A percentile compares a stretch with the other conserved stretches of the same genome.
These are phyloP conservation scores for Pythium phragmiticola DNA, from an alignment of 352 stramenopile genomes.

Conservation along the genomic window DNA sequence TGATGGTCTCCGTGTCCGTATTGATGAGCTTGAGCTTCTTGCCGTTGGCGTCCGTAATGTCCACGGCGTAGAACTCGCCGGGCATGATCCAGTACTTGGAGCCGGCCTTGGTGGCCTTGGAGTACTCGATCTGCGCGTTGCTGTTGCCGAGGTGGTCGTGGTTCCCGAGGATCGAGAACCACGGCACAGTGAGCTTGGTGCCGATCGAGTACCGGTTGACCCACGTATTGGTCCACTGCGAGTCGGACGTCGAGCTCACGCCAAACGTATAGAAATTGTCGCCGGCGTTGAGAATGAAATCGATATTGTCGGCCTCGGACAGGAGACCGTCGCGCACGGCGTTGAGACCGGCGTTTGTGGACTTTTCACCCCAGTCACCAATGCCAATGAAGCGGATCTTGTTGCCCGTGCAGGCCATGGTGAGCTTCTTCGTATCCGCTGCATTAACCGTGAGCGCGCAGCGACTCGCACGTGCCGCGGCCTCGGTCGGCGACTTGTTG, in stretches of 20 bases:
- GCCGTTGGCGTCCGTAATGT: constrained; percentile 22
- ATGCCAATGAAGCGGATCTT: constrained; percentile 30
- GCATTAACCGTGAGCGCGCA: constrained; percentile 29
- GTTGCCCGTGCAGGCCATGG: constrained; percentile 22
- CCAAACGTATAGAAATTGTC: constrained; percentile 31
- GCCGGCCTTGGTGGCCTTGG: constrained; percentile 22
- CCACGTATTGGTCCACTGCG: constrained; percentile 28
- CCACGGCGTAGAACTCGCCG: constrained; percentile 23
- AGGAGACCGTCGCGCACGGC: constrained; percentile 26
- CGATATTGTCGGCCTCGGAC: constrained; percentile 17
- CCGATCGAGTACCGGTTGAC: constrained; percentile 25
- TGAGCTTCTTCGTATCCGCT: constrained; percentile 24
- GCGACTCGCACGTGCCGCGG: constrained; percentile 17
- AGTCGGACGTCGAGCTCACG: constrained; percentile 21
- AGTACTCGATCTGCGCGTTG: constrained; percentile 29
- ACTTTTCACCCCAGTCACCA: constrained; percentile 28
- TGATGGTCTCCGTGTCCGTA: constrained; percentile 29
- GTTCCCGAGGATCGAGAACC: constrained; percentile 30
- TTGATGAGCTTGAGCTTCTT: constrained; percentile 29
- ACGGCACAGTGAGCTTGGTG: constrained; percentile 26
- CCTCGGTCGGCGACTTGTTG: constrained; percentile 7
- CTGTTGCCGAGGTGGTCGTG: constrained; percentile 31
- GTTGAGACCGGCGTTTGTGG: constrained; percentile 14
- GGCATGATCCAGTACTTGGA: constrained; percentile 35
- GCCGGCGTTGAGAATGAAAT: constrained; percentile 29